Base-by-base conservation (phyloP, 192 early-diverging fungal genomes). In the Podila epicladia region DNA sequence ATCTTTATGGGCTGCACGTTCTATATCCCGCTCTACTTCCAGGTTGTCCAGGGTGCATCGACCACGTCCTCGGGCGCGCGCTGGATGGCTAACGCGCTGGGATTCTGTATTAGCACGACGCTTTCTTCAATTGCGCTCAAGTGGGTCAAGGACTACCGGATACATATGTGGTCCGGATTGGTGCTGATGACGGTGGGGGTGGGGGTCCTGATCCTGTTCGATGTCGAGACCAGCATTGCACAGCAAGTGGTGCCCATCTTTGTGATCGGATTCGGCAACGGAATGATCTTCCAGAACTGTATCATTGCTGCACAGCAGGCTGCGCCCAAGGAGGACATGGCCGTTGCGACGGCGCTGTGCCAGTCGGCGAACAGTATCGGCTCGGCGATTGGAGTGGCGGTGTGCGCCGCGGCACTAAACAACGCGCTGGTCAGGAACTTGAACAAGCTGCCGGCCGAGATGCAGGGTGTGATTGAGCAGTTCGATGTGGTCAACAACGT, bases 11-110 rank as follows among this genome's bases (percentile, higher is more conserved):
- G 84, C 1, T 75, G 88, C 20, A 87, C 91, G 4, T 95, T 89
- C 71, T 97, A 95, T 82, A 65, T 93, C 9, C 91, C 93, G 22
- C 55, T 91, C 24, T 96, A 92, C 85, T 94, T 96, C 75, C 91
- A 95, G 82, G 83, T 96, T 48, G 92, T 96, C 28, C 82, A 90
- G 49, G 92, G 89, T 89, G 7, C 91, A 32, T 80, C 86, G 22
- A 91, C 95, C 1, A 95, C 92, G 4, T 73, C 83, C 9, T 88
- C 94, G 5, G 96, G 96, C 22, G 55, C 95, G 19, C 83, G 90
- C n/a, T 73, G 90, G 65, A 84, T 97, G 64, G 93, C 95, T 3
- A 86, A 90, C 33, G 85, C 94, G 6, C 53, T 91, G 12, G 91
- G 91, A 17, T 82, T 91, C 22, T 90, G 94, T 20, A 22, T 94